Percentiles rank a stretch among this genome's conserved stretches.
phyloP scores from a whole-genome alignment of 73 alveolate species.

The Symbiodinium natans region DNA sequence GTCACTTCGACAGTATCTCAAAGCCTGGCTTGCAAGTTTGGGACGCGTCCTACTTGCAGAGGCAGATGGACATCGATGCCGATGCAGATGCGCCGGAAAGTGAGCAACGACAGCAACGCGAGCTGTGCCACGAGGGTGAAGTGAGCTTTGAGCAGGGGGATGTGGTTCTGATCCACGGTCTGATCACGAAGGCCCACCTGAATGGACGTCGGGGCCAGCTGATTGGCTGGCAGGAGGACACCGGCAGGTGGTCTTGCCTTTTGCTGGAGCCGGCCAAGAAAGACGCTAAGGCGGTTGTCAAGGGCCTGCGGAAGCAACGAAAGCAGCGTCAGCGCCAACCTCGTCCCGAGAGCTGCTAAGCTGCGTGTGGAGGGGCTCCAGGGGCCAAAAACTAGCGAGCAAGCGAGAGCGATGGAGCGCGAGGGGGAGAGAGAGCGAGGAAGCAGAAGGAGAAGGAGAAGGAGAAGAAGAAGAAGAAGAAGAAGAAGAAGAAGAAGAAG shows the following conservation, averaged over 20 bases:
- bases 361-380: neutral
- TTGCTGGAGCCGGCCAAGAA: neutral
- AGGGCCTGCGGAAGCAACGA: neutral
- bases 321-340: neutral
- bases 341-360: neutral
- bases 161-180: conserved; percentile 43
- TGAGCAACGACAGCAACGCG: neutral
- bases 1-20: conserved; percentile 57
- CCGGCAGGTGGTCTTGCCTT: neutral
- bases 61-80: neutral
- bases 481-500: too few species aligned
- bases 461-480: too few species aligned
- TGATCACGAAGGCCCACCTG: conserved; percentile 33
- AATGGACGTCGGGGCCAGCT: conserved; percentile 49
- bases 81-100: neutral
- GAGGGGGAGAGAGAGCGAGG: too few species aligned
- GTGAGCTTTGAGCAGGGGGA: conserved; percentile 9
- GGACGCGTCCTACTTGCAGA: neutral
- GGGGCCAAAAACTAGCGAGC: too few species aligned
- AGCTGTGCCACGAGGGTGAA: neutral
- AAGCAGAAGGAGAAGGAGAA: too few species aligned
- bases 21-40: conserved; percentile 79
- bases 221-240: conserved; percentile 11
- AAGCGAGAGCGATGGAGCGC: too few species aligned
- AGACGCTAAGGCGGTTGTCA: too few species aligned